Evolutionary conservation across 257 asterid genomes (phyloP).

Genomic region (Scutellaria galericulata): DNA sequence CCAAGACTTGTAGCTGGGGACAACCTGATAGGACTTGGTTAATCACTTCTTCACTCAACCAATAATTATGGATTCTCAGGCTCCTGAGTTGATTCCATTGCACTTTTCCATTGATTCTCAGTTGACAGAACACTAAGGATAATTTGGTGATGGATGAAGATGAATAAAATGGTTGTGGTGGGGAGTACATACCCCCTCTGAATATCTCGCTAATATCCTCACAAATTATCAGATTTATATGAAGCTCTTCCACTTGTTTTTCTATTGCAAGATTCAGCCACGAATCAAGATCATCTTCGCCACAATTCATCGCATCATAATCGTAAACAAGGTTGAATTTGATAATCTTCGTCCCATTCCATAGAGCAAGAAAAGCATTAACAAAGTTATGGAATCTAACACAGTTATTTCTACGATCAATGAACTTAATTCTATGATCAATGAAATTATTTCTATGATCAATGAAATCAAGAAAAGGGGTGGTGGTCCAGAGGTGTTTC

Average conservation of each 20-base stretch:
- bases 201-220: background rate
- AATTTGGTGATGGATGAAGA: background rate
- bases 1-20: constrained; percentile 6
- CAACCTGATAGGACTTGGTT: background rate
- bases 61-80: background rate
- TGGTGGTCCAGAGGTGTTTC: background rate
- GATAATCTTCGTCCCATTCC: background rate
- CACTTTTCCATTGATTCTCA: background rate
- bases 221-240: too few relatives aligned
- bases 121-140: background rate
- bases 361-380: background rate
- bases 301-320: too few relatives aligned
- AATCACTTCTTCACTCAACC: background rate
- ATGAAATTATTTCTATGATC: background rate
- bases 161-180: background rate
- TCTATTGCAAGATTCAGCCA: background rate
- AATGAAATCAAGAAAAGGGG: background rate
- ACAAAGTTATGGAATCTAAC: background rate
- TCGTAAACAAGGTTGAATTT: background rate
- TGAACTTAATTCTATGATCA: background rate
- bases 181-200: background rate
- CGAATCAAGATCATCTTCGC: background rate
- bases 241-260: background rate
- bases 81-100: background rate
- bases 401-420: background rate